Evolutionary conservation across 306 rosid genomes (phyloP), one percentile per base, ranked within the genome.

Genomic region (Biancaea sappan): DNA sequence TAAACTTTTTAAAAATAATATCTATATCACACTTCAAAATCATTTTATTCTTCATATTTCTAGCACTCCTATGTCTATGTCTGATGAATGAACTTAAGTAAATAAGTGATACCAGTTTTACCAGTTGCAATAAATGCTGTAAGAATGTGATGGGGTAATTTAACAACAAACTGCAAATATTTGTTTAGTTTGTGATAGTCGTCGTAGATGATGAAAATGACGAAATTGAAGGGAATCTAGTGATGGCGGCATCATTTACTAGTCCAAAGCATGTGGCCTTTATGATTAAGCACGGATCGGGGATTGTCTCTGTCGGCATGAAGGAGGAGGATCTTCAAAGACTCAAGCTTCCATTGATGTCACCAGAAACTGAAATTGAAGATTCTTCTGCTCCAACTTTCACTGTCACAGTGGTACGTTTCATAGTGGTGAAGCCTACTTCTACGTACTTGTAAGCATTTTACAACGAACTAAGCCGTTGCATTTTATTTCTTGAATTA

Each of bases 301-400:
- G 98, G 76, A 91, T 93, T 28, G 83, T 93, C 21, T 91, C 93
- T 5, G 93, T 91, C 4, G 98, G 88, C 51, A 87, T 93, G 98
- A 89, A 86, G 69, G 89, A 84, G 38, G 86, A 88, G 56, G 96
- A 93, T 75, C 93, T 93, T 69, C 85, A 89, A 66, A 89, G 96
- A 71, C 77, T 93, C 8, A 76, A 88, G 35, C 97, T 93, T 73
- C 97, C 97, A 77, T 86, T 89, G 0, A 91, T 93, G 93, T 89
- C 93, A 25, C 88, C 88, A 28, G 85, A 87, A 56, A 79, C 88
- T 16, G 92, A 89, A 72, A 81, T 82, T 5, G 93, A 87, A 35
- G 89, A 85, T 78, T 87, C 91, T 66, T 92, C 92, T 21, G 96
- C 94, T 34, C 98, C 97, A 18, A 88, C 96, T 58, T 91, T 89